Conservation (phyloP, 2,329 filamentous ascomycete genomes). For the Fusarium brachygibbosum region DNA sequence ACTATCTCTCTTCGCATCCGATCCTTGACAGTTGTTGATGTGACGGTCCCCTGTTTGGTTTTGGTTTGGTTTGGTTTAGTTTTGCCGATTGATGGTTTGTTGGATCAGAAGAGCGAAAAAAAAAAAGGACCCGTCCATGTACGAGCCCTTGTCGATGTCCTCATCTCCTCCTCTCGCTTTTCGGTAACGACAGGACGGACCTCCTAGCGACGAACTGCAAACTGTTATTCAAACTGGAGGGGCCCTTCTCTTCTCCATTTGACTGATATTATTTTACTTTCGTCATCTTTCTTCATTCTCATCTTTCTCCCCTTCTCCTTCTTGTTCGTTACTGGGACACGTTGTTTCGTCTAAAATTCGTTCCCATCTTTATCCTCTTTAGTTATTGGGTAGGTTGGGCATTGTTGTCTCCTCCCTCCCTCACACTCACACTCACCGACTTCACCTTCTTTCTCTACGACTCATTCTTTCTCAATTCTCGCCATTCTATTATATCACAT, state of each 20-base stretch:
- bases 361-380: conserved; percentile 31
- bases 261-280: not conserved
- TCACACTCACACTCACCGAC: conserved; percentile 28
- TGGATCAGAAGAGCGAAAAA: conserved; percentile 30
- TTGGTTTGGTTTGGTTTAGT: conserved; percentile 12
- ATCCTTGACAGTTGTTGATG: conserved; percentile 20
- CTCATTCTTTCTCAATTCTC: conserved; percentile 13
- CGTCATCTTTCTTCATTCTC: not conserved
- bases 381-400: conserved; percentile 32
- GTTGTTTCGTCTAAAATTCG: not conserved
- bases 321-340: conserved; percentile 14
- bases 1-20: not conserved
- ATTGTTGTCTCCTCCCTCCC: conserved; percentile 6
- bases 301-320: not conserved
- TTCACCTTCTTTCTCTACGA: conserved; percentile 27
- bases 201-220: conserved; percentile 10
- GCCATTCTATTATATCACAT: conserved; percentile 15
- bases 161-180: conserved; percentile 26
- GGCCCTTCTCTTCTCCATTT: conserved; percentile 35
- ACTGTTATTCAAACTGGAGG: conserved; percentile 23
- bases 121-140: conserved; percentile 40
- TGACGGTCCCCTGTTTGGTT: conserved; percentile 36
- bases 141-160: conserved; percentile 42
- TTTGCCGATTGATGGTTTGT: conserved; percentile 24
- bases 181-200: not conserved